These are phyloP conservation scores for Eragrostis curvula DNA, from an alignment of 176 grass and related monocot species.

Conservation along the genomic window DNA sequence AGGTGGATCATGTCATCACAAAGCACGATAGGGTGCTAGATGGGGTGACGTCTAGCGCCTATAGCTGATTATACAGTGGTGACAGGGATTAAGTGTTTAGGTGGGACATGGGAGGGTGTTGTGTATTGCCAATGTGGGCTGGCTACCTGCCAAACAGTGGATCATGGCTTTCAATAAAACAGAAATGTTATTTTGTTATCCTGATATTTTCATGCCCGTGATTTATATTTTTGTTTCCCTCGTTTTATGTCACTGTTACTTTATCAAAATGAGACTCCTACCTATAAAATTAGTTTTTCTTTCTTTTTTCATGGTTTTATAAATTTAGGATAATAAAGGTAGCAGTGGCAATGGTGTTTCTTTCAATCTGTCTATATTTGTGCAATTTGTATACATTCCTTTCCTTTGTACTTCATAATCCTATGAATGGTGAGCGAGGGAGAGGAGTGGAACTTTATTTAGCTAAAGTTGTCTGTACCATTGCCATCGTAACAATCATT, in stretches of 20 bases:
- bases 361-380: not conserved
- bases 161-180: not conserved
- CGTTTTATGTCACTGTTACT: not conserved
- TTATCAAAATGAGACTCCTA: not conserved
- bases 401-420: not conserved
- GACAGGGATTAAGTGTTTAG: no score
- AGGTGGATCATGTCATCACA: not conserved
- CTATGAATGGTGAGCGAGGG: not conserved
- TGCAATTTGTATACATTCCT: not conserved
- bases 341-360: not conserved
- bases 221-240: not conserved
- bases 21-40: no score
- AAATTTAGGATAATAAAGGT: not conserved
- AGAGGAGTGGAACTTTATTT: not conserved
- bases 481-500: not conserved
- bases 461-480: not conserved
- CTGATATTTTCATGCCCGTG: not conserved
- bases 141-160: no score
- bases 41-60: no score
- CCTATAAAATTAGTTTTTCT: not conserved
- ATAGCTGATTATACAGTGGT: no score
- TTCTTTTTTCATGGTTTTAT: not conserved
- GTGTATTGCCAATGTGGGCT: no score
- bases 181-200: not conserved
- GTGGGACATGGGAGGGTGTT: no score